phyloP scores from a whole-genome alignment of 116 monocot species.

The Cymodocea nodosa region DNA sequence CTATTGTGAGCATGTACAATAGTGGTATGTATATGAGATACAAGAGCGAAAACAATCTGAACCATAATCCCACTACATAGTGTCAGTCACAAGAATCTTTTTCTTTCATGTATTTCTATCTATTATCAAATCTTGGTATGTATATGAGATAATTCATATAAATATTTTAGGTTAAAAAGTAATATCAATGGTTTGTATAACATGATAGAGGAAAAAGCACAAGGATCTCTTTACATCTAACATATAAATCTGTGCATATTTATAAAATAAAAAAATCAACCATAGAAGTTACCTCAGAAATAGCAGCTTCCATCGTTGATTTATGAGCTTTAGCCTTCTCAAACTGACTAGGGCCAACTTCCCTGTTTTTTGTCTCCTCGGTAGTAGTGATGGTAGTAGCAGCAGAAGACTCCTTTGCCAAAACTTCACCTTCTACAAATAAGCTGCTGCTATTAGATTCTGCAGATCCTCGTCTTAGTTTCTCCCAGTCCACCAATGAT shows the following conservation, averaged over 20 bases:
- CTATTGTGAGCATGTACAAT: constrained; percentile 2
- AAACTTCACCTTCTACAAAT: constrained; percentile 45
- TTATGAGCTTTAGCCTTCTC: constrained; percentile 97
- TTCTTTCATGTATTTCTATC: too few relatives aligned
- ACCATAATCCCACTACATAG: too few relatives aligned
- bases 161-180: background rate
- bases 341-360: constrained; percentile 70
- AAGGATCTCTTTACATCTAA: background rate
- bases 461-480: constrained; percentile 35
- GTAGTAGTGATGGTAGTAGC: background rate
- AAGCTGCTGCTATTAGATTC: constrained; percentile 25
- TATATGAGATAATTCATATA: background rate
- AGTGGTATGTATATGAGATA: too few relatives aligned
- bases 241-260: background rate
- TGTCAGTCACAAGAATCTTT: too few relatives aligned
- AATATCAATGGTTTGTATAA: too few relatives aligned
- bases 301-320: constrained; percentile 82
- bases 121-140: too few relatives aligned
- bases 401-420: constrained; percentile 14
- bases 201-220: background rate
- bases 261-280: background rate
- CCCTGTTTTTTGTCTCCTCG: constrained; percentile 27
- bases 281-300: constrained; percentile 49
- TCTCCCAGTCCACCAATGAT: constrained; percentile 94
- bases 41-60: too few relatives aligned